These are phyloP conservation scores for Hebeloma cylindrosporum DNA, from an alignment of 768 basidiomycete genomes.

Conservation along the genomic window DNA sequence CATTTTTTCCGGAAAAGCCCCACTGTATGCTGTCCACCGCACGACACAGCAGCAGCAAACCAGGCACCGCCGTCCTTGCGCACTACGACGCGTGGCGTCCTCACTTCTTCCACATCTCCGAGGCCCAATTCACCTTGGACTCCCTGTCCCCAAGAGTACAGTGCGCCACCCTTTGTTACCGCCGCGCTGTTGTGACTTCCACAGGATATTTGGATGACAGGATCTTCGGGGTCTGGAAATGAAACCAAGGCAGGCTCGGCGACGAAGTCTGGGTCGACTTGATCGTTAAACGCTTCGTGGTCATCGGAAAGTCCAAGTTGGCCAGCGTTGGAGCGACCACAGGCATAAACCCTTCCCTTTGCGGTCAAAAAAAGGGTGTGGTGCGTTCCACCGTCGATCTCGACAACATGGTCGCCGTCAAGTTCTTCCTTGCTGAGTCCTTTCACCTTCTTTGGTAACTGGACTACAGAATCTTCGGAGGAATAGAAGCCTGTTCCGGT, in stretches of 20 bases:
- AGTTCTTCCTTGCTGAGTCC: conserved; percentile 63
- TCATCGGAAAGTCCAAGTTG: conserved; percentile 80
- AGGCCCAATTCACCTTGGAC: conserved; percentile 74
- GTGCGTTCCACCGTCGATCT: conserved; percentile 83
- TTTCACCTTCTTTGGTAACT: conserved; percentile 62
- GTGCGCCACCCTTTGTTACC: conserved; percentile 61
- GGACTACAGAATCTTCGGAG: conserved; percentile 51
- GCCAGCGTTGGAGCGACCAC: conserved; percentile 80
- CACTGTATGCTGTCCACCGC: conserved; percentile 79
- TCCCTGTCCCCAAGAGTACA: conserved; percentile 81
- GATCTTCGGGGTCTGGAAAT: conserved; percentile 66
- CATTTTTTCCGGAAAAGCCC: conserved; percentile 69
- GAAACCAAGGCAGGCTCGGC: conserved; percentile 61
- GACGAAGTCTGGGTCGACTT: conserved; percentile 57
- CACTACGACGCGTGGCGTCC: conserved; percentile 66
- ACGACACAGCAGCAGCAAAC: conserved; percentile 64
- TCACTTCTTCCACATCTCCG: conserved; percentile 56
- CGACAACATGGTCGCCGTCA: conserved; percentile 57
- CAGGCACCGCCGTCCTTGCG: conserved; percentile 71
- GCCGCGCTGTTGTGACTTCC: conserved; percentile 75
- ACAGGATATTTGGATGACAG: conserved; percentile 62
- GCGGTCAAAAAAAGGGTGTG: conserved; percentile 89
- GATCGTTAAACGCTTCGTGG: conserved; percentile 62
- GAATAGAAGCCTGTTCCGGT: conserved; percentile 59
- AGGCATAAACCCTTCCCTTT: conserved; percentile 81